Base-by-base conservation (phyloP, 106 monocot species). In the Dioscorea alata region DNA sequence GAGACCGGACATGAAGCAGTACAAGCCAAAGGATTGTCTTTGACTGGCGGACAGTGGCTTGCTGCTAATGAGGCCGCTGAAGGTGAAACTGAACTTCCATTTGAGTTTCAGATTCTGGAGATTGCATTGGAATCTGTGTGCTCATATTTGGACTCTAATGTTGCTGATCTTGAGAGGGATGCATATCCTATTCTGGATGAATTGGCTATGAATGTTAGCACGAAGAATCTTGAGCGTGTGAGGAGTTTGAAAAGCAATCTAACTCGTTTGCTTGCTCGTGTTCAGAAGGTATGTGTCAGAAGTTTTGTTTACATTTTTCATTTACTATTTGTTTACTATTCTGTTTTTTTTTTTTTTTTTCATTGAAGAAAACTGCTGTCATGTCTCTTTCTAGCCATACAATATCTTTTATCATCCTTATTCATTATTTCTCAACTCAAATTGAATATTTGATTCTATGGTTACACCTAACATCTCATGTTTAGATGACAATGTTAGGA, bases 31-130 rank as follows among this genome's bases (percentile, higher is more conserved):
- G 54, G 72, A 17, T 60, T 16, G 9, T 33, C 35, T 70, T 65
- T 74, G 60, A 50, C 31, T 62, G 75, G 54, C 68, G 69, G 35
- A 63, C 62, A 75, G 9, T 65, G 32, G 64, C 49, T 67, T 21
- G 33, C 35, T 48, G 20, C 58, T 12, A 77, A 61, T 20, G 85
- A 78, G 60, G 56, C 71, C 28, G 70, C 53, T 57, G 88, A 81
- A 73, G 78, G 50, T 65, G 86, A 61, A 60, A 3, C 51, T 20
- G 85, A 90, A 58, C 88, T 99, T 64, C 90, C 99, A n/a, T 99
- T 93, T 78, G 93, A 99, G 77, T 99, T 99, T 76, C 93, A 88
- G 71, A 81, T 99, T 28, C 69, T 99, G 28, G 93, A 99, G 56
- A 65, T 93, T 70, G 83, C 90, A 18, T 51, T 99, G 49, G 99